These are phyloP conservation scores for Phytomonas sp. DNA, from an alignment of 208 protist species.

Conservation along the genomic window DNA sequence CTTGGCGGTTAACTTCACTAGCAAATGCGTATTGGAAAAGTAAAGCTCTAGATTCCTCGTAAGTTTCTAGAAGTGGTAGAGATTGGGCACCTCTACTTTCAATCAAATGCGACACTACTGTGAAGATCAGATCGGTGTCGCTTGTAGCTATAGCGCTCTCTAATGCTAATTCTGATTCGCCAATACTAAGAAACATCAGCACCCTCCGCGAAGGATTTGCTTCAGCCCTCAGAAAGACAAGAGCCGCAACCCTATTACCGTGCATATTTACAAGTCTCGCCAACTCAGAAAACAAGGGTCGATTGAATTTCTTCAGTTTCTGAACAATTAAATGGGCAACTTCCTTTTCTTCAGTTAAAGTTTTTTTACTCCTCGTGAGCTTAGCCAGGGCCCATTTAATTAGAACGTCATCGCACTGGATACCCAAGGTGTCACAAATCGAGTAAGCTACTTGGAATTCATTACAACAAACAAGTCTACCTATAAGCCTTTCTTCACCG, in stretches of 20 bases:
- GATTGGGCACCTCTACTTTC: conserved; percentile 24
- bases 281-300: conserved; percentile 46
- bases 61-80: conserved; percentile 22
- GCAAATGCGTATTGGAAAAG: conserved; percentile 39
- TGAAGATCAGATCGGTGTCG: conserved; percentile 64
- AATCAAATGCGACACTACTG: conserved; percentile 51
- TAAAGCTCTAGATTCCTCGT: conserved; percentile 23
- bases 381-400: conserved; percentile 91
- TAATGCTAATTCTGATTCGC: conserved; percentile 54
- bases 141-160: conserved; percentile 27
- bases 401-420: conserved; percentile 70
- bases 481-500: conserved; percentile 55
- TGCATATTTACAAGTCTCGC: conserved; percentile 36
- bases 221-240: conserved; percentile 55
- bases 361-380: conserved; percentile 26
- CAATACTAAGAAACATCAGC: conserved; percentile 58
- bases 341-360: conserved; percentile 21
- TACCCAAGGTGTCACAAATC: conserved; percentile 57
- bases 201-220: conserved; percentile 35
- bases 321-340: conserved; percentile 32
- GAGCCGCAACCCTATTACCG: conserved; percentile 37
- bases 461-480: conserved; percentile 61
- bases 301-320: conserved; percentile 36
- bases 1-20: conserved; percentile 25
- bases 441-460: conserved; percentile 86